Base-by-base conservation (phyloP, 2,329 filamentous ascomycete genomes). In the Beauveria medogensis region DNA sequence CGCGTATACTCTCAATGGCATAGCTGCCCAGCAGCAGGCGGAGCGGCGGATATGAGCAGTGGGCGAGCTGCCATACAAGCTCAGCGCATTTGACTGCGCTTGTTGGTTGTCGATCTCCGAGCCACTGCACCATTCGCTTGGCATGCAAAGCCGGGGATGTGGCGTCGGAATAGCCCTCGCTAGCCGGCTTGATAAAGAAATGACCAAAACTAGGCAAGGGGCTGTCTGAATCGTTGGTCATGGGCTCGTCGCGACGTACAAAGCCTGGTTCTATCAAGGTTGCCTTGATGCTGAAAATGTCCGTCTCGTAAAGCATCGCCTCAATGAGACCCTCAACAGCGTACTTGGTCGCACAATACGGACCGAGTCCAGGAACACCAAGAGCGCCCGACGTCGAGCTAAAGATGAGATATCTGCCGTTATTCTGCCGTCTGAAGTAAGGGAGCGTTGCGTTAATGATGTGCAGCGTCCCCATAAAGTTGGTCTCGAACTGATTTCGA, bases 261-360 rank as follows among this genome's bases (percentile, higher is more conserved):
- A 97, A 83, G 0, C 92, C 92, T 1, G 93, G 92, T 69, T 97
- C 91, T 0, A 97, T 92, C 6, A 99, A 82, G 2, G 93, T 97
- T 0, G 91, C 91, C 74, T 95, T 96, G 73, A 97, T 89, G 70
- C 94, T 93, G 75, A 96, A 97, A 0, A 78, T 74, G 66, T 97
- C 92, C 43, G 96, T 88, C 72, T 99, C 94, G 74, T 97, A 97
- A 18, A 97, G 82, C 90, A 99, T 93, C 18, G 91, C 92, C 74
- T 99, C 94, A 67, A 97, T 92, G 59, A 99, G 78, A 0, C 93
- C 94, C 71, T 99, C 94, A 4, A 96, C 91, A 0, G 94, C 94
- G 74, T 97, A 97, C 73, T 97, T 99, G 18, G 92, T 96, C 1
- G 94, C 94, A 73, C 93, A 97, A 71, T 96, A 97, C 0, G 93